Conservation (phyloP, 192 early-diverging fungal species). For the Phlyctochytrium bullatum region DNA sequence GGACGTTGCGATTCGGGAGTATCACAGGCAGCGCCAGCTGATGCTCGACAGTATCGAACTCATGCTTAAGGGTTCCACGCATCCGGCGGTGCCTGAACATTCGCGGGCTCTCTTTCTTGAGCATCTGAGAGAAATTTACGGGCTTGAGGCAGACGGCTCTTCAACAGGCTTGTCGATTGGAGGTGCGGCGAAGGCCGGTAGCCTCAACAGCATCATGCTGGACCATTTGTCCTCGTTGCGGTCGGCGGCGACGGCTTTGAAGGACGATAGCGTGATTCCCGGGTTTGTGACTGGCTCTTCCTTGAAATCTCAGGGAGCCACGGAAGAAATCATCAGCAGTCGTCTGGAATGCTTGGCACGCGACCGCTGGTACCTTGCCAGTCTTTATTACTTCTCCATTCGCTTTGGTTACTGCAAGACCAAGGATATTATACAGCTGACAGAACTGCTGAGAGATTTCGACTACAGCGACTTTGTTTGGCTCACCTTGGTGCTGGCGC, state of each 20-base stretch:
- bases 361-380: background rate
- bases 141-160: background rate
- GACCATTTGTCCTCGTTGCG: background rate
- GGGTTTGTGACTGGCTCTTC: slow-evolving; percentile 12
- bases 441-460: slow-evolving; percentile 1
- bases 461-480: slow-evolving; percentile 13
- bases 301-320: slow-evolving; percentile 11
- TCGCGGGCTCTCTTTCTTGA: slow-evolving; percentile 7
- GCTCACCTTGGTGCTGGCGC: background rate
- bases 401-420: background rate
- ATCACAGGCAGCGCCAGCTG: slow-evolving; percentile 1
- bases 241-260: slow-evolving; percentile 6
- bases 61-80: background rate
- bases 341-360: background rate
- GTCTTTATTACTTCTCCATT: slow-evolving; percentile 3
- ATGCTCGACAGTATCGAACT: slow-evolving; percentile 15
- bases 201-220: background rate
- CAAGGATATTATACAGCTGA: slow-evolving; percentile 3
- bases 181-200: background rate
- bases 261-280: slow-evolving; percentile 9
- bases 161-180: background rate
- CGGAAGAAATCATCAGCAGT: background rate
- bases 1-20: slow-evolving; percentile 6
- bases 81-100: background rate
- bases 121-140: slow-evolving; percentile 5